Conservation (phyloP, 768 basidiomycete species). For the Tricholoma saponaceum region DNA sequence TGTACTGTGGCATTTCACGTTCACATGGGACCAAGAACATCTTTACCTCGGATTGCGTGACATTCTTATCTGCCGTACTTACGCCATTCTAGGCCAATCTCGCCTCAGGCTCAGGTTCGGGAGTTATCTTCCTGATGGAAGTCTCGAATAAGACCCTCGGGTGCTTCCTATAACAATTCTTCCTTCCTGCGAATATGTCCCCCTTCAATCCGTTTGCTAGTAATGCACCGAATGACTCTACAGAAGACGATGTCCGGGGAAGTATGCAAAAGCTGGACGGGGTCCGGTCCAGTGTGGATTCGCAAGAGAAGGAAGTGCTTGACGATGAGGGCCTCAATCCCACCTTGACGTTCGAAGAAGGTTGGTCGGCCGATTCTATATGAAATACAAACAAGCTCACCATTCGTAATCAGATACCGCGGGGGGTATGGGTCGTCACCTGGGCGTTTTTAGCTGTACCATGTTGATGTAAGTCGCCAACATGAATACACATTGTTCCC, state of each 20-base stretch:
- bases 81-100: too few relatives aligned
- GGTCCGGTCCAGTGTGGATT: background rate
- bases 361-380: background rate
- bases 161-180: background rate
- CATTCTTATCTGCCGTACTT: too few relatives aligned
- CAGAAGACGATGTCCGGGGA: background rate
- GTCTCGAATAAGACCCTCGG: background rate
- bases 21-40: too few relatives aligned
- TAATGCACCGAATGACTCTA: background rate
- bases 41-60: too few relatives aligned
- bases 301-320: background rate
- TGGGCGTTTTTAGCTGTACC: slow-evolving; percentile 54
- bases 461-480: slow-evolving; percentile 39
- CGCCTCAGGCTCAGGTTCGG: too few relatives aligned
- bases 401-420: slow-evolving; percentile 21
- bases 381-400: background rate
- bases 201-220: background rate
- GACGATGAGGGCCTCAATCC: background rate
- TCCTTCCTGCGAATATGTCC: background rate
- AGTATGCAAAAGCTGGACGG: background rate
- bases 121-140: too few relatives aligned
- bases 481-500: background rate
- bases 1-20: too few relatives aligned
- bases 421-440: slow-evolving; percentile 55
- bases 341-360: background rate